phyloP scores from a whole-genome alignment of 257 asterid species.

The Nicotiana tabacum region DNA sequence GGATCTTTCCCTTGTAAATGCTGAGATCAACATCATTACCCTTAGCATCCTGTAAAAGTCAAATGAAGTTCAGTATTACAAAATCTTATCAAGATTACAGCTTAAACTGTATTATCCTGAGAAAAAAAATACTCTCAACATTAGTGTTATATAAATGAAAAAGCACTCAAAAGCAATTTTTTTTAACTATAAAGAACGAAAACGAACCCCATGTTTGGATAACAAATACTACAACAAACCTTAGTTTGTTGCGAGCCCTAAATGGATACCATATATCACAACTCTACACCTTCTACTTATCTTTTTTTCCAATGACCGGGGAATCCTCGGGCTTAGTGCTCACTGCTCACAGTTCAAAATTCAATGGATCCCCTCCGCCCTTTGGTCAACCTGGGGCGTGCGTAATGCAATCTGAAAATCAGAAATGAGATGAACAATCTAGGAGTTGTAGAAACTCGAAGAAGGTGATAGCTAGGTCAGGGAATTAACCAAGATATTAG shows the following conservation, averaged over 20 bases:
- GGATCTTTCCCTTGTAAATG: constrained; percentile 66
- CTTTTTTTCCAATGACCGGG: not conserved
- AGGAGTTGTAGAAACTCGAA: too few species aligned
- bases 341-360: too few species aligned
- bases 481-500: too few species aligned
- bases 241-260: not conserved
- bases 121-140: not conserved
- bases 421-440: too few species aligned
- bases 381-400: too few species aligned
- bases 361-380: too few species aligned
- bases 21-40: constrained; percentile 71
- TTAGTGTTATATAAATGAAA: not conserved
- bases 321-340: too few species aligned
- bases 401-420: too few species aligned
- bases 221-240: not conserved
- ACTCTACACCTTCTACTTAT: not conserved
- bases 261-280: not conserved
- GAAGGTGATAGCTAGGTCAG: too few species aligned
- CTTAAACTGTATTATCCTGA: not conserved
- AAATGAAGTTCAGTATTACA: not conserved
- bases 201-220: not conserved
- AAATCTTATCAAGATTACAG: too few species aligned
- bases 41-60: constrained; percentile 50
- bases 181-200: not conserved
- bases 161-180: too few species aligned